A percentile compares a stretch with the other conserved stretches of the same genome.
Evolutionary conservation across 148 eudicot genomes (phyloP).

Genomic region (Polygonum maritimum): DNA sequence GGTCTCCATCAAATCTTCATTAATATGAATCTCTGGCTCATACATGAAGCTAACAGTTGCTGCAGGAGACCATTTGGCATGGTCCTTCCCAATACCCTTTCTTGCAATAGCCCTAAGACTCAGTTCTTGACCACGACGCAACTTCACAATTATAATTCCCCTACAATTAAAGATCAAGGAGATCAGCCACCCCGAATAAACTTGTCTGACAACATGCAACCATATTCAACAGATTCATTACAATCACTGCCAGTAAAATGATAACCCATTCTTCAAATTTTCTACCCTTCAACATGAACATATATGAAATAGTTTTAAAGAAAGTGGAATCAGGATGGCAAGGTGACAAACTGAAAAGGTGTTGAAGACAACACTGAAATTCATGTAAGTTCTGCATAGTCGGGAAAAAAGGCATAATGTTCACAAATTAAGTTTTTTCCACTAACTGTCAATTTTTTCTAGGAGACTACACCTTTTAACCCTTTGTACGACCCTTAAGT

Average conservation of each 20-base stretch:
- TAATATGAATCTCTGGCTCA: constrained; percentile 84
- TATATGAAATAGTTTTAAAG: not conserved
- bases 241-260: not conserved
- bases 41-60: constrained; percentile 98
- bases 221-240: not conserved
- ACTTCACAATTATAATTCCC: constrained; percentile 90
- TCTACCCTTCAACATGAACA: not conserved
- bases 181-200: not conserved
- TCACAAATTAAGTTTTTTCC: not conserved
- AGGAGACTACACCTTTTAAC: not conserved
- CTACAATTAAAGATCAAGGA: constrained; percentile 24
- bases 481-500: not conserved
- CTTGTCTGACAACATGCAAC: not conserved
- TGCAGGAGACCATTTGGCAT: constrained; percentile 98
- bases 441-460: not conserved
- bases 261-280: not conserved
- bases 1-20: constrained; percentile 80
- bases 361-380: not conserved
- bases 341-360: not conserved
- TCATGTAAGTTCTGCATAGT: not conserved
- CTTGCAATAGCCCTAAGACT: constrained; percentile 93
- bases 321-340: not conserved
- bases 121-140: constrained; percentile 92
- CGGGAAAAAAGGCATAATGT: not conserved
- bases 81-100: constrained; percentile 96